Percentiles rank a stretch among this genome's conserved stretches.
These are phyloP conservation scores for Hemileia vastatrix DNA, from an alignment of 1,284 basidiomycete species.

Conservation along the genomic window DNA sequence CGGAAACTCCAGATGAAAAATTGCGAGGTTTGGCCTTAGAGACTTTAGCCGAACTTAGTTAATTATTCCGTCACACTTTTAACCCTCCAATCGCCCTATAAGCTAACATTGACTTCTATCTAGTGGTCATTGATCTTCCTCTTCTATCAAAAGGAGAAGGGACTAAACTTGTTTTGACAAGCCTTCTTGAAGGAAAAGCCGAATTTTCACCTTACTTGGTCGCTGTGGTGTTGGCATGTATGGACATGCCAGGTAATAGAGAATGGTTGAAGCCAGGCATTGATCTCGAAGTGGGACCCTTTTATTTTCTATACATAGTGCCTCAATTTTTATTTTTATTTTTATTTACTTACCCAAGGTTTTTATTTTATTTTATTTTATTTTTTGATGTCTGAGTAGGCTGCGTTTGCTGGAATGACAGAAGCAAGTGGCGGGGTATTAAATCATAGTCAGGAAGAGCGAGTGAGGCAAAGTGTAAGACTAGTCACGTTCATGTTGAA, in stretches of 20 bases:
- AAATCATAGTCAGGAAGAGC: conserved; percentile 56
- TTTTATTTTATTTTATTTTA: conserved; percentile 26
- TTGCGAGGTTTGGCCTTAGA: conserved; percentile 74
- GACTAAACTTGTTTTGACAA: conserved; percentile 74
- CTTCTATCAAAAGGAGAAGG: conserved; percentile 72
- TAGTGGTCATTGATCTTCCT: conserved; percentile 73
- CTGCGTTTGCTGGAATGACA: conserved; percentile 73
- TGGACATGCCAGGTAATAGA: conserved; percentile 75
- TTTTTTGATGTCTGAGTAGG: conserved; percentile 53
- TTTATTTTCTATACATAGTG: no score
- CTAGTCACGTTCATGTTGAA: conserved; percentile 74
- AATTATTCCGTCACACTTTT: conserved; percentile 32
- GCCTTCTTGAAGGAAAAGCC: conserved; percentile 72
- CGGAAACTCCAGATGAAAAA: conserved; percentile 83
- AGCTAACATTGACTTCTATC: neutral
- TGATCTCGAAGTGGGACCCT: conserved; percentile 67
- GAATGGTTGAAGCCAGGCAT: conserved; percentile 67
- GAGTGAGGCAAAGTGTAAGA: conserved; percentile 64
- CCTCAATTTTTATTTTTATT: no score
- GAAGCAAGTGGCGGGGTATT: conserved; percentile 77
- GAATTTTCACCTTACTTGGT: conserved; percentile 79
- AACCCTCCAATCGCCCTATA: conserved; percentile 13
- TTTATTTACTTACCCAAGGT: neutral
- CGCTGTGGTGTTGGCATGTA: conserved; percentile 68
- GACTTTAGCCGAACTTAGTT: conserved; percentile 82